A percentile compares a stretch with the other conserved stretches of the same genome.
Conservation (phyloP, 768 basidiomycete genomes). For the Hypholoma sublateritium region DNA sequence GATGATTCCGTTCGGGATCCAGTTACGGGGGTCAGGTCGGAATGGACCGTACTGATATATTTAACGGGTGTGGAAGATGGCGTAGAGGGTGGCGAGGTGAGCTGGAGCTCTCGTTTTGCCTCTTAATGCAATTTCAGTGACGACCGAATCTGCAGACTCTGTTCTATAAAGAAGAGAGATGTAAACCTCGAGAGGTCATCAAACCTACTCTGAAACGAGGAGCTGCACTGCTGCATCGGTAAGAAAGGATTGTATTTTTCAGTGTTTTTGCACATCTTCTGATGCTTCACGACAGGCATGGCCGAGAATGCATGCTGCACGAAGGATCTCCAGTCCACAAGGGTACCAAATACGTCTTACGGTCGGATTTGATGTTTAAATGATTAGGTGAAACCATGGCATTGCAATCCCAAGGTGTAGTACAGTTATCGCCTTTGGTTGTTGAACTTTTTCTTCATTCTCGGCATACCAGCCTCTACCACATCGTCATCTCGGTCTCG, state of each 20-base stretch:
- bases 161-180: slow-evolving; percentile 62
- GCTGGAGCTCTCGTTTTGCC: background rate
- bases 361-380: slow-evolving; percentile 72
- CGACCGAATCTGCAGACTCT: slow-evolving; percentile 46
- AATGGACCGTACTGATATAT: slow-evolving; percentile 80
- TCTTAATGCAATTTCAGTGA: background rate
- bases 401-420: slow-evolving; percentile 8
- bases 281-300: slow-evolving; percentile 46
- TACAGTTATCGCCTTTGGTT: slow-evolving; percentile 30
- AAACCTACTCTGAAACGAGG: slow-evolving; percentile 57
- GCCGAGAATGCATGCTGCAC: slow-evolving; percentile 69
- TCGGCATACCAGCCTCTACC: slow-evolving; percentile 87
- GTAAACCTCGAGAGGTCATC: slow-evolving; percentile 48
- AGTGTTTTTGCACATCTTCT: background rate
- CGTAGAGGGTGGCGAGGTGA: slow-evolving; percentile 68
- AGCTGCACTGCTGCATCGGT: slow-evolving; percentile 68
- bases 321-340: slow-evolving; percentile 63
- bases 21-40: slow-evolving; percentile 60
- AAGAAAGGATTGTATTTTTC: slow-evolving; percentile 9
- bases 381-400: slow-evolving; percentile 17
- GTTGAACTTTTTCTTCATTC: slow-evolving; percentile 49
- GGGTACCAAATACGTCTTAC: slow-evolving; percentile 71
- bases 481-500: slow-evolving; percentile 91
- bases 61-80: slow-evolving; percentile 72
- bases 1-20: slow-evolving; percentile 68